These are phyloP conservation scores for Ceratorhiza oryzae-sativae DNA, from an alignment of 1,284 basidiomycete genomes.

Conservation along the genomic window DNA sequence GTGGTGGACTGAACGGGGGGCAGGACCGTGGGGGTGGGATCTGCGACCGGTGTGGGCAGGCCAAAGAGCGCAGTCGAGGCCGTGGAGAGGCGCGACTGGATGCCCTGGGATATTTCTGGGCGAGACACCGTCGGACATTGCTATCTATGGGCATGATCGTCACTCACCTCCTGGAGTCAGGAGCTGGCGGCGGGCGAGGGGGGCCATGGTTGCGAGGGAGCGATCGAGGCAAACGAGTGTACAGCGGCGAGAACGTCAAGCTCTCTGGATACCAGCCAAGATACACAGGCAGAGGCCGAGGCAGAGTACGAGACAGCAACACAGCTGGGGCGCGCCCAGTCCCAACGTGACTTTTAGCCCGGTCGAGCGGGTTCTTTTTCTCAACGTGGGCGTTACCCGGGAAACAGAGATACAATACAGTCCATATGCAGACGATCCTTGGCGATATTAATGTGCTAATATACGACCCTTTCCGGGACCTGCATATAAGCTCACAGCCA, in stretches of 20 bases:
- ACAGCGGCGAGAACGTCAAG: slow-evolving; percentile 32
- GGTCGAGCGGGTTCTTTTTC: slow-evolving; percentile 3
- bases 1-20: not conserved
- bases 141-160: not conserved
- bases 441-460: not conserved
- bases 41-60: not conserved
- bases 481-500: not conserved
- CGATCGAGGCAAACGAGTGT: slow-evolving; percentile 18
- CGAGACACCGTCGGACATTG: slow-evolving; percentile 1
- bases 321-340: not conserved
- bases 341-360: slow-evolving; percentile 1
- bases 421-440: not conserved
- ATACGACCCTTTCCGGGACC: not conserved
- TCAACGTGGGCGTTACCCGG: slow-evolving; percentile 33
- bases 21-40: not conserved
- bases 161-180: slow-evolving; percentile 1
- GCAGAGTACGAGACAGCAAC: slow-evolving; percentile 1
- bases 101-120: slow-evolving; percentile 19
- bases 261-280: slow-evolving; percentile 30
- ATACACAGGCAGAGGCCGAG: slow-evolving; percentile 15
- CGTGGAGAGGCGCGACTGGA: slow-evolving; percentile 22
- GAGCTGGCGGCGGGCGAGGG: slow-evolving; percentile 19
- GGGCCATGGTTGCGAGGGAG: slow-evolving; percentile 19
- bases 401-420: slow-evolving; percentile 17
- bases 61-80: slow-evolving; percentile 6